phyloP scores from a whole-genome alignment of 192 early-diverging fungal genomes.

The Coemansia biformis region DNA sequence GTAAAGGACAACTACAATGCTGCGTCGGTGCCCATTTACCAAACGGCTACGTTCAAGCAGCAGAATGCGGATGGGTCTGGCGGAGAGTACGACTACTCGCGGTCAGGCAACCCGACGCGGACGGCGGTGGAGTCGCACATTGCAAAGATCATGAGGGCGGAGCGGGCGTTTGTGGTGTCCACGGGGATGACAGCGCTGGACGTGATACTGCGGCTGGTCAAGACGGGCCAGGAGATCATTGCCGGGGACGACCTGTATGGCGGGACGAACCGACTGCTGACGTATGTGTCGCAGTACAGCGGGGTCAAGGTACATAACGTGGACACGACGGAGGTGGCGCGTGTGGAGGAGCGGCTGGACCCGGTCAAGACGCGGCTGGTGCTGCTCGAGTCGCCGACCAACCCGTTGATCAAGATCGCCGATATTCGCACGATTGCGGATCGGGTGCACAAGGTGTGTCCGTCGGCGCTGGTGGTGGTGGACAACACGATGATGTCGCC shows the following conservation, averaged over 20 bases:
- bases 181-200: constrained; percentile 95
- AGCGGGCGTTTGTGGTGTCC: constrained; percentile 76
- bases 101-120: constrained; percentile 96
- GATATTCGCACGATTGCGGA: constrained; percentile 77
- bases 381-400: constrained; percentile 92
- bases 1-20: constrained; percentile 83
- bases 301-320: constrained; percentile 85
- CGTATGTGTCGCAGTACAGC: constrained; percentile 70
- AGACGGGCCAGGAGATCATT: constrained; percentile 84
- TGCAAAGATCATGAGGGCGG: constrained; percentile 89
- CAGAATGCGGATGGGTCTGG: constrained; percentile 70
- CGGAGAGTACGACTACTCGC: constrained; percentile 87
- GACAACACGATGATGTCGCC: constrained; percentile 99
- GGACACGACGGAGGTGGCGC: constrained; percentile 70
- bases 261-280: constrained; percentile 92
- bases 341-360: constrained; percentile 60
- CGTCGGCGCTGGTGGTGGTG: constrained; percentile 82
- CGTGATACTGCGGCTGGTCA: constrained; percentile 82
- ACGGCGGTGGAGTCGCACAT: constrained; percentile 88
- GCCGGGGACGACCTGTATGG: constrained; percentile 97
- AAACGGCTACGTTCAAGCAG: constrained; percentile 97
- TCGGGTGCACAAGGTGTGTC: constrained; percentile 67
- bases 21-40: constrained; percentile 93
- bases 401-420: constrained; percentile 91
- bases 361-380: constrained; percentile 78